Evolutionary conservation across 495 filamentous ascomycete genomes (phyloP).

Genomic region (Penicillium mononematosum): DNA sequence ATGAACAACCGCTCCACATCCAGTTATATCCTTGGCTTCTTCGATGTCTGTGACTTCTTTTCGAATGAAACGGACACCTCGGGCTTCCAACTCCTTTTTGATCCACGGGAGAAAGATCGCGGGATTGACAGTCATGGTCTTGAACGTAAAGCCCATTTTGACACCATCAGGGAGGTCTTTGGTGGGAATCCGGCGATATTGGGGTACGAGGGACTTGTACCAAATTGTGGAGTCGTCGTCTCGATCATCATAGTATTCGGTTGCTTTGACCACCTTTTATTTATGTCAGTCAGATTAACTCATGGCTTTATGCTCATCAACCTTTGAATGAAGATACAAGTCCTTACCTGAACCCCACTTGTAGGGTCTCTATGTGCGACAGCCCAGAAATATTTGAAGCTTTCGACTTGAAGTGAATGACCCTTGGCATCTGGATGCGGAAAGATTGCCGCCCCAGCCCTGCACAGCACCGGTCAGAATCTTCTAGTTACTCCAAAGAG

Average conservation of each 20-base stretch:
- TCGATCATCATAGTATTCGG: constrained; percentile 22
- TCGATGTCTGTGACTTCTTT: constrained; percentile 11
- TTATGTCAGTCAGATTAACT: too few species aligned
- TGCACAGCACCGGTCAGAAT: too few species aligned
- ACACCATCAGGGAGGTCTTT: constrained; percentile 8
- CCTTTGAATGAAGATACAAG: too few species aligned
- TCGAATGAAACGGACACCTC: constrained; percentile 15
- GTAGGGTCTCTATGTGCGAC: constrained; percentile 23
- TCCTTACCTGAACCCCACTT: constrained; percentile 19
- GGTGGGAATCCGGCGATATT: constrained; percentile 10
- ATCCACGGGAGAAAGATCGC: constrained; percentile 17
- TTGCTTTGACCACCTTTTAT: constrained; percentile 4
- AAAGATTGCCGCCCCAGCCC: constrained; percentile 23
- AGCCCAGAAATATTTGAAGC: constrained; percentile 22
- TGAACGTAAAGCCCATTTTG: constrained; percentile 17
- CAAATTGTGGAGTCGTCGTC: constrained; percentile 20
- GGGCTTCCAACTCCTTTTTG: constrained; percentile 11
- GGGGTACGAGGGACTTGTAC: constrained; percentile 21
- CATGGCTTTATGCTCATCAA: too few species aligned
- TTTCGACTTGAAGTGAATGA: constrained; percentile 14
- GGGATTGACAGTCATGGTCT: constrained; percentile 22
- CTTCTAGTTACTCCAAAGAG: too few species aligned
- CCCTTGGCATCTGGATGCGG: constrained; percentile 17
- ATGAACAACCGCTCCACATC: constrained; percentile 13
- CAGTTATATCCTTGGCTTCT: constrained; percentile 11